Conservation (phyloP, 352 stramenopile species). For the Phytophthora citrophthora region DNA sequence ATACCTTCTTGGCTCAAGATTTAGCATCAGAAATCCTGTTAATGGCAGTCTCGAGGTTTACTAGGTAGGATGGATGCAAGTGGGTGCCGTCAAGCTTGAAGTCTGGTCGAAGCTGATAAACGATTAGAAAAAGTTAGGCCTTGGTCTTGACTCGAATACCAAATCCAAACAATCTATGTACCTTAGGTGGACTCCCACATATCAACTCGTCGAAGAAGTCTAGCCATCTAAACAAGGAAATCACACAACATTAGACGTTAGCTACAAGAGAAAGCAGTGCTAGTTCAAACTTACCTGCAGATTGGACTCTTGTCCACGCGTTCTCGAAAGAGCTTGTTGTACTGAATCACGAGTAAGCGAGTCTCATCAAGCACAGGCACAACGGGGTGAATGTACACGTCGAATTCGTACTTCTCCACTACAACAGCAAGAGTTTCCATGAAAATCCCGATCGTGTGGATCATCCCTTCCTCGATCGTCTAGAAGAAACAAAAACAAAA, state of each 20-base stretch:
- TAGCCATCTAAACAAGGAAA: conserved; percentile 67
- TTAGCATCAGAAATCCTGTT: conserved; percentile 5
- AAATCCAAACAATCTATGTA: conserved; percentile 16
- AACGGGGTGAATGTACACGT: conserved; percentile 86
- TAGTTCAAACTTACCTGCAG: conserved; percentile 42
- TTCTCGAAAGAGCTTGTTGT: conserved; percentile 77
- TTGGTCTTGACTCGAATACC: background rate
- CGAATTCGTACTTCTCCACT: conserved; percentile 64
- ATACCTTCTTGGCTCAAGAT: conserved; percentile 2
- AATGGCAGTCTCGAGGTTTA: conserved; percentile 48
- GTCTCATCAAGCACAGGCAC: conserved; percentile 91
- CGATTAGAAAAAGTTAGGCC: background rate
- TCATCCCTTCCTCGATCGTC: conserved; percentile 82
- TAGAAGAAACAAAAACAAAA: conserved; percentile 20
- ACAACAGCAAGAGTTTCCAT: conserved; percentile 66
- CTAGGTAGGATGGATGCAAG: conserved; percentile 78
- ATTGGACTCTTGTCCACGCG: conserved; percentile 45
- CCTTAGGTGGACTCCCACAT: conserved; percentile 47
- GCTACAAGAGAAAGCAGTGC: background rate
- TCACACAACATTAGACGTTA: background rate
- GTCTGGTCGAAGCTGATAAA: conserved; percentile 49
- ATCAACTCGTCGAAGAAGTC: conserved; percentile 91
- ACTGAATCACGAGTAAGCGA: conserved; percentile 78
- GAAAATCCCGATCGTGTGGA: conserved; percentile 81
- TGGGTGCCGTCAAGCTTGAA: conserved; percentile 88